Evolutionary conservation across 148 eudicot species (phyloP).

Genomic region (Fallopia convolvulus): DNA sequence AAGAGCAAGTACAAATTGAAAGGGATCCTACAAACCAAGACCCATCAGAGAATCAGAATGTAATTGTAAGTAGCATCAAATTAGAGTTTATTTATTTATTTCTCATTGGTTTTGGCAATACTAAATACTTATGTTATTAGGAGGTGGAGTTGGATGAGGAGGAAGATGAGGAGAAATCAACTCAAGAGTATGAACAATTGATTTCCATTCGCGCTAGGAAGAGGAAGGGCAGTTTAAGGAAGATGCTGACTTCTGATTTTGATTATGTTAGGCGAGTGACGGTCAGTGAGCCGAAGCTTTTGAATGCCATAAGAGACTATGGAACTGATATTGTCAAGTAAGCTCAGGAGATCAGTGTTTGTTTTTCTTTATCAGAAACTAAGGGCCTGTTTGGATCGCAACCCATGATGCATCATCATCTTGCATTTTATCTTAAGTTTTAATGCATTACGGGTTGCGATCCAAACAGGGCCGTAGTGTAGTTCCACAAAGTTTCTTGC

Average conservation of each 20-base stretch:
- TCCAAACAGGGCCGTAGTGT: too few relatives aligned
- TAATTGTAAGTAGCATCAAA: not conserved
- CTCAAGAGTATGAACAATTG: conserved; percentile 30
- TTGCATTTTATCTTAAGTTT: too few relatives aligned
- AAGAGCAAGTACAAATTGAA: not conserved
- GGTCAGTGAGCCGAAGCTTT: conserved; percentile 44
- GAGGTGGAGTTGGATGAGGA: not conserved
- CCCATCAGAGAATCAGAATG: not conserved
- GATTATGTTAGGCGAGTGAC: conserved; percentile 41
- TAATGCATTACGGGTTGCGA: too few relatives aligned
- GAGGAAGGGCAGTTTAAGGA: conserved; percentile 24
- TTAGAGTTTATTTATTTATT: not conserved
- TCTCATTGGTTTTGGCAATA: not conserved
- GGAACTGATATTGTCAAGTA: conserved; percentile 44
- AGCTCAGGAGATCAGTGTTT: not conserved
- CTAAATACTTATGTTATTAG: not conserved
- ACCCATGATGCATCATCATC: too few relatives aligned
- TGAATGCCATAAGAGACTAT: conserved; percentile 20
- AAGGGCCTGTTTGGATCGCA: too few relatives aligned
- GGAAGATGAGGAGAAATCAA: conserved; percentile 18
- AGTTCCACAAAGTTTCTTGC: not conserved
- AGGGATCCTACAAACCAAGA: not conserved
- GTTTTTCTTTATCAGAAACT: not conserved
- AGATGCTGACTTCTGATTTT: conserved; percentile 13
- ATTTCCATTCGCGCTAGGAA: conserved; percentile 51